Base-by-base conservation (phyloP, 2,329 filamentous ascomycete species). In the Pochonia chlamydosporia region DNA sequence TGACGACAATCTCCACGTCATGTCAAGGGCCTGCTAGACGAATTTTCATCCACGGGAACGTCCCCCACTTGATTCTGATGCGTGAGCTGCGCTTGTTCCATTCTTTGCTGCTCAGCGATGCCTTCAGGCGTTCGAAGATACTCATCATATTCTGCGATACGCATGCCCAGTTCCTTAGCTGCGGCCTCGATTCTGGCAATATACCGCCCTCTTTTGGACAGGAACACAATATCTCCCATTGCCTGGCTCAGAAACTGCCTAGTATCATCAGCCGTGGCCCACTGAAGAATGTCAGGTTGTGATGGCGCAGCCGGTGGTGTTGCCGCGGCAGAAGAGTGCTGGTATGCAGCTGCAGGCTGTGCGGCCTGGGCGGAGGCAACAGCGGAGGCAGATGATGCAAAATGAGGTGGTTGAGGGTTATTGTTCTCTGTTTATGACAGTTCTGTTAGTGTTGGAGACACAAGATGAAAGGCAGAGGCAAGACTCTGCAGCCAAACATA, bases 121-220 rank as follows among this genome's bases (percentile, higher is more conserved):
- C 59, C 57, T 37, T 63, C 61, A 6, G 57, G 50, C 3, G 56
- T 58, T 8, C 51, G 49, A 13, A 62, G 47, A 23, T 64, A 68
- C 40, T 77, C 74, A 49, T 78, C 72, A 53, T 75, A 78, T 52
- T 77, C 70, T 18, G 69, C 65, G 39, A 80, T 71, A 24, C 73
- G 70, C 55, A 77, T 66, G 6, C 74, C 76, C 26, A 82, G 67
- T 61, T 80, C 74, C 58, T 74, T 71, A 11, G 78, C 76, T 3
- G 74, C 69, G 37, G 72, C 66, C 53, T 81, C 75, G 45, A 82
- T 72, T 53, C 75, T 68, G 43, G 76, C 69, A 49, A 79, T 64
- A 43, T 71, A 65, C 4, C 77, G 68, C 1, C 70, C 66, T 43
- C 67, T 65, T 52, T 63, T 67, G 52, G 74, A 69, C 25, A 72